phyloP scores from a whole-genome alignment of 495 filamentous ascomycete genomes.

The Trichoderma asperelloides region DNA sequence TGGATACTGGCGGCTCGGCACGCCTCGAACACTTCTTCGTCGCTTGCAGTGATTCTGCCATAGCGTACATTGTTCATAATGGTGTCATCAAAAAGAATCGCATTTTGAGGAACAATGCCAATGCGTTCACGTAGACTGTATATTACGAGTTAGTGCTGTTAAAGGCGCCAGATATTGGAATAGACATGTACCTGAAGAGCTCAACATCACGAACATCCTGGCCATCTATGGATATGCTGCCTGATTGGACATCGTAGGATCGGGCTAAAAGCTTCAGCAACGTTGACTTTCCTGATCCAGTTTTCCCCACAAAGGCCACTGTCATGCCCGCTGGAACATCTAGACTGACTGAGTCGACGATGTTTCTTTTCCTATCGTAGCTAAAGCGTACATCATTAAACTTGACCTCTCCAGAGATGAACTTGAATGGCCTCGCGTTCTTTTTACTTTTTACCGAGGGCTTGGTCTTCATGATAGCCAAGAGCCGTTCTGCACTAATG shows the following conservation, averaged over 20 bases:
- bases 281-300: conserved; percentile 69
- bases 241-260: conserved; percentile 58
- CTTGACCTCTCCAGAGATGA: conserved; percentile 51
- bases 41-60: conserved; percentile 48
- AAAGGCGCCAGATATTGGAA: background rate
- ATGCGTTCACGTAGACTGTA: conserved; percentile 55
- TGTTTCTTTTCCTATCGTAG: conserved; percentile 60
- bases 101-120: conserved; percentile 64
- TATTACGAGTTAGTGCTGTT: conserved; percentile 11
- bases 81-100: conserved; percentile 61
- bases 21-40: conserved; percentile 59
- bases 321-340: conserved; percentile 51
- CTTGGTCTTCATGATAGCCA: conserved; percentile 61
- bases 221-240: conserved; percentile 62
- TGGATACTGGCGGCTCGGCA: conserved; percentile 63
- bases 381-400: conserved; percentile 61
- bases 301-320: conserved; percentile 68
- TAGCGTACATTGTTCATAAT: conserved; percentile 70
- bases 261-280: conserved; percentile 63
- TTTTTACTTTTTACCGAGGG: conserved; percentile 50
- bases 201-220: conserved; percentile 64
- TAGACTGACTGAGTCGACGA: conserved; percentile 58
- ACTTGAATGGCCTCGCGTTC: conserved; percentile 44
- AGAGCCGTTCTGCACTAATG: conserved; percentile 61
- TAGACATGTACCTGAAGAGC: conserved; percentile 37